Evolutionary conservation across 768 basidiomycete genomes (phyloP).

Genomic region (Phylloporus sp.): DNA sequence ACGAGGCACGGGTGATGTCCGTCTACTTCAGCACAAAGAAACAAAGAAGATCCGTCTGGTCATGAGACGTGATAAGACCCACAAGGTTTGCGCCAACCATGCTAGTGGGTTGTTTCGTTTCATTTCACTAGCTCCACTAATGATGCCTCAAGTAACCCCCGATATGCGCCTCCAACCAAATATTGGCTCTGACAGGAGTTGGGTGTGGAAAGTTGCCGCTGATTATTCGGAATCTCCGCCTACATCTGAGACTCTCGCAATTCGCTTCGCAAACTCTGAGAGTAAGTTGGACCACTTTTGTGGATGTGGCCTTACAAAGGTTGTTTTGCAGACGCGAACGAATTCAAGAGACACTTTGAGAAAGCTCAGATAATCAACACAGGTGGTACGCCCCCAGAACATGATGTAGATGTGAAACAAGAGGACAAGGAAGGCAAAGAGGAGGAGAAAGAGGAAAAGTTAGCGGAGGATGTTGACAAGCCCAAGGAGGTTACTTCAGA

Average conservation of each 20-base stretch:
- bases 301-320: slow-evolving; percentile 1
- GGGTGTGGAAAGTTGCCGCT: slow-evolving; percentile 97
- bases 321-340: slow-evolving; percentile 60
- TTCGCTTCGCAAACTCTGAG: slow-evolving; percentile 95
- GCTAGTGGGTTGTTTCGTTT: slow-evolving; percentile 51
- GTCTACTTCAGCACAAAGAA: slow-evolving; percentile 85
- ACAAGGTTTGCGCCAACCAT: slow-evolving; percentile 99
- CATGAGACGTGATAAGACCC: slow-evolving; percentile 99
- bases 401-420: slow-evolving; percentile 22
- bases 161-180: slow-evolving; percentile 97
- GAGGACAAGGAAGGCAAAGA: slow-evolving; percentile 25
- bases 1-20: slow-evolving; percentile 93
- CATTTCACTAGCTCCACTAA: slow-evolving; percentile 1
- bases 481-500: slow-evolving; percentile 25
- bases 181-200: slow-evolving; percentile 97
- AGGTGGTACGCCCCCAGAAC: slow-evolving; percentile 25
- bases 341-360: slow-evolving; percentile 91
- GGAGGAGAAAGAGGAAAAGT: slow-evolving; percentile 26
- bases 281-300: slow-evolving; percentile 52
- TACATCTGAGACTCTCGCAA: slow-evolving; percentile 92
- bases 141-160: slow-evolving; percentile 53
- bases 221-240: slow-evolving; percentile 92
- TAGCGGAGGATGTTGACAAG: slow-evolving; percentile 33
- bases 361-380: slow-evolving; percentile 69
- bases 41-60: slow-evolving; percentile 92